phyloP scores from a whole-genome alignment of 225 moss, liverwort and hornwort genomes.

The Takakia lepidozioides region DNA sequence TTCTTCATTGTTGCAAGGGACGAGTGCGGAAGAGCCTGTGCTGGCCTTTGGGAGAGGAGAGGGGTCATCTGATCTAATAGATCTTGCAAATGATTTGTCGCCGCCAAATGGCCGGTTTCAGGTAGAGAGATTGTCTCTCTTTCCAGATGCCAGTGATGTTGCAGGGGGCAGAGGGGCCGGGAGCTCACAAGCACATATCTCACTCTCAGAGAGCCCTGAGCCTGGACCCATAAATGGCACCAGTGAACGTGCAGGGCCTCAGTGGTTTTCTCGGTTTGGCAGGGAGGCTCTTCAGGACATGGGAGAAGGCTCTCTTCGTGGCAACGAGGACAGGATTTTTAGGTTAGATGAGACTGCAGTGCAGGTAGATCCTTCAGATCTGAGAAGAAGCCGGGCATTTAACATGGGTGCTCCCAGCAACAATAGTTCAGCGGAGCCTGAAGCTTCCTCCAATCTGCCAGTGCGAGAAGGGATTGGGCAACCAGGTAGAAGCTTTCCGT shows the following conservation, averaged over 20 bases:
- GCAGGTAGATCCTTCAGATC: conserved; percentile 15
- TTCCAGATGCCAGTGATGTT: not conserved
- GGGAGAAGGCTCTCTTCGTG: conserved; percentile 3
- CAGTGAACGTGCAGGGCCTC: too few relatives aligned
- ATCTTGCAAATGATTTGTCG: conserved; percentile 34
- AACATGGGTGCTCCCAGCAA: conserved; percentile 12
- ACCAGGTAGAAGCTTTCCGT: conserved; percentile 21
- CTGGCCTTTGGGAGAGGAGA: conserved; percentile 16
- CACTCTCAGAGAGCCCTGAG: too few relatives aligned
- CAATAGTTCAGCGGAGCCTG: conserved; percentile 18
- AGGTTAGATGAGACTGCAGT: conserved; percentile 10
- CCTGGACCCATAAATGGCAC: too few relatives aligned
- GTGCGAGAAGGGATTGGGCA: conserved; percentile 17
- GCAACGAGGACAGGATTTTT: conserved; percentile 10
- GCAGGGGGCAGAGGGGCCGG: too few relatives aligned
- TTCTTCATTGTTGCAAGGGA: conserved; percentile 7
- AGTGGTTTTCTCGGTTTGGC: too few relatives aligned
- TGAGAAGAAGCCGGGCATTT: conserved; percentile 29
- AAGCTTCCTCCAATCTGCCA: conserved; percentile 2
- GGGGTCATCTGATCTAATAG: conserved; percentile 24
- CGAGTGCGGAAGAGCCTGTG: conserved; percentile 20
- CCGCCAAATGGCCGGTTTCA: conserved; percentile 9
- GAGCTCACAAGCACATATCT: too few relatives aligned
- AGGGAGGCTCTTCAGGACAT: conserved; percentile 12
- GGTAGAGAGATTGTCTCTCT: conserved; percentile 3